A percentile compares a stretch with the other conserved stretches of the same genome.
phyloP scores from a whole-genome alignment of 2,329 filamentous ascomycete genomes.

The Talaromyces sp. region DNA sequence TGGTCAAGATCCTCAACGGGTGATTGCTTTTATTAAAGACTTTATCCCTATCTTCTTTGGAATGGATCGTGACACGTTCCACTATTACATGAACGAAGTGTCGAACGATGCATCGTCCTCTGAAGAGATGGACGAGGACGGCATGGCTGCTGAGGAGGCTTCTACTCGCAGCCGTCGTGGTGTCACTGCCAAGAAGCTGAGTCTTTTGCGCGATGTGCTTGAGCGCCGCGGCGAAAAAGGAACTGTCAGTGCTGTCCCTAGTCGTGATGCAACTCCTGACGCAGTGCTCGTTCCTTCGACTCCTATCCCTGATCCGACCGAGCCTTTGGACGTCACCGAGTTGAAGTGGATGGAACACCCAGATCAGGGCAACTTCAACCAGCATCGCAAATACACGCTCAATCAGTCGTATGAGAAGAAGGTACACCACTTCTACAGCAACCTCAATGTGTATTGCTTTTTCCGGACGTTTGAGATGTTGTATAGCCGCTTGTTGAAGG shows the following conservation, averaged over 20 bases:
- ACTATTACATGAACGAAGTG: constrained; percentile 61
- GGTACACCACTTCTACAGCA: constrained; percentile 85
- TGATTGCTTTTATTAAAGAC: constrained; percentile 68
- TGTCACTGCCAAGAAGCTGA: constrained; percentile 63
- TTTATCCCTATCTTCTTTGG: constrained; percentile 75
- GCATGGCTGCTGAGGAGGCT: constrained; percentile 62
- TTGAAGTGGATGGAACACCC: constrained; percentile 58
- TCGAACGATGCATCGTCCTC: constrained; percentile 64
- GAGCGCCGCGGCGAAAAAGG: constrained; percentile 69
- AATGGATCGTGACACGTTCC: constrained; percentile 62
- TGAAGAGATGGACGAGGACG: constrained; percentile 70
- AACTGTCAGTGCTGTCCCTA: constrained; percentile 66
- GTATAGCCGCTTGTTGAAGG: constrained; percentile 73
- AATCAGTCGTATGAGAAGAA: constrained; percentile 77
- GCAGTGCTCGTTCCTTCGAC: constrained; percentile 41
- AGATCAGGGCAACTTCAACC: constrained; percentile 49
- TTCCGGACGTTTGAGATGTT: constrained; percentile 89
- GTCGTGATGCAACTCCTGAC: constrained; percentile 85
- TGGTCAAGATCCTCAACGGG: constrained; percentile 61
- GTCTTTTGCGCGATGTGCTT: constrained; percentile 76
- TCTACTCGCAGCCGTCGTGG: constrained; percentile 62
- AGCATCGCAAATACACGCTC: constrained; percentile 61
- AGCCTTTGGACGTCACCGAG: constrained; percentile 41
- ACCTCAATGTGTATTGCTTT: constrained; percentile 88
- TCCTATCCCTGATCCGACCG: constrained; percentile 48